A percentile compares a stretch with the other conserved stretches of the same genome.
Conservation (phyloP, 805 yeast genomes). For the Wickerhamomyces chaumierensis region DNA sequence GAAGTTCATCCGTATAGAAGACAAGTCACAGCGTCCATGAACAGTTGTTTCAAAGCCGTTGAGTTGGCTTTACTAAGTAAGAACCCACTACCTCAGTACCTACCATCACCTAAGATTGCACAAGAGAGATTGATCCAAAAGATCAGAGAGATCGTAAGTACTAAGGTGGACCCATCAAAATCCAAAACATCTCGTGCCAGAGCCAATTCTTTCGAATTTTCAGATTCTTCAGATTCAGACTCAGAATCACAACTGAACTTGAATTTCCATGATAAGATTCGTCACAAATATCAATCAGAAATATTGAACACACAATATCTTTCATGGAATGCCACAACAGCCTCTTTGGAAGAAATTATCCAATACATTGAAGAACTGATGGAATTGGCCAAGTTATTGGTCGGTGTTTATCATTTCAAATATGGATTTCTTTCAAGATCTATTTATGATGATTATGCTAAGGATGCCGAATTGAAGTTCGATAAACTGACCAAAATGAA, state of each 20-base stretch:
- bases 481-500: background rate
- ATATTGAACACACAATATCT: constrained; percentile 28
- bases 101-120: constrained; percentile 38
- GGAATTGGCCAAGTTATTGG: constrained; percentile 28
- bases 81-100: constrained; percentile 36
- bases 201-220: background rate
- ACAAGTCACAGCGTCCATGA: constrained; percentile 30
- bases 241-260: constrained; percentile 9
- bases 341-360: constrained; percentile 37
- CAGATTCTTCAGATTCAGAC: constrained; percentile 4
- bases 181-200: constrained; percentile 1
- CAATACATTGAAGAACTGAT: constrained; percentile 36
- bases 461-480: constrained; percentile 6
- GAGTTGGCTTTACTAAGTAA: constrained; percentile 32
- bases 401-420: constrained; percentile 38
- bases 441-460: constrained; percentile 30
- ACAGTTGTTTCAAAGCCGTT: constrained; percentile 28
- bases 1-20: constrained; percentile 32
- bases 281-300: constrained; percentile 15
- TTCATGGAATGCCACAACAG: constrained; percentile 41
- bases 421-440: constrained; percentile 41
- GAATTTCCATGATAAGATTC: constrained; percentile 5
- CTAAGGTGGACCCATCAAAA: constrained; percentile 10
- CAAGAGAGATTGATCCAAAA: constrained; percentile 33
- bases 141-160: constrained; percentile 26